Evolutionary conservation across 179 eudicot species (phyloP), one percentile per base, ranked within the genome.

Genomic region (Silene coronaria): DNA sequence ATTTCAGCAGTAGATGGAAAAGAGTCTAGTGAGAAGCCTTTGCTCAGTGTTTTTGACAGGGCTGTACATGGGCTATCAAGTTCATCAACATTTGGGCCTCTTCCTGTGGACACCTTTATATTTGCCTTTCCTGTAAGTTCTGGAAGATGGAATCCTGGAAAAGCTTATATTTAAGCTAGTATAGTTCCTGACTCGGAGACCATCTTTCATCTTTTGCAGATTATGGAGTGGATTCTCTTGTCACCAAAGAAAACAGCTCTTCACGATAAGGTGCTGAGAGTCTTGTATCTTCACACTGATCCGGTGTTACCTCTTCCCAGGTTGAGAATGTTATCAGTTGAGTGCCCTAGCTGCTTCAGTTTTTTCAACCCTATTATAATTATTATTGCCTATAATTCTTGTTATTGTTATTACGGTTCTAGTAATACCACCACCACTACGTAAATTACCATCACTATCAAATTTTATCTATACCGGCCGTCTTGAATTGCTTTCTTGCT

Each of bases 301-400:
- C 94, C 99, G 34, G 76, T 91, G 82, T 81, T 93, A 78, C 98
- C 98, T 21, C 85, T 96, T 62, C 99, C 99, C 4, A 89, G 99
- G 85, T 89, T 93, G 73, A 90, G 89, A 76, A 96, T 93, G 99
- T 81, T 96, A 83, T 93, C 99, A 84, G 99, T 96, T 88, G 84
- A 16, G 86, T 75, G 6, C 24, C 67, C 58, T 68, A 7, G 72
- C 72, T 38, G 67, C 78, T 77, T 67, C 23, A 22, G 16, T 17
- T 7, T 68, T 21, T 68, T 30, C 68, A 64, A 14, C 45, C 58
- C 17, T 53, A 17, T 14, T 53, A 14, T 13, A 53, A 51, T 3
- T 51, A 51, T 51, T 51, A 12, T 13, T 51, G 1, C 3, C 46
- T 38, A 38, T 38, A 38, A 61, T 1, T 13, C 17, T 61, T 72